Base-by-base conservation (phyloP, 441 rosid genomes). In the Gossypium aridum region DNA sequence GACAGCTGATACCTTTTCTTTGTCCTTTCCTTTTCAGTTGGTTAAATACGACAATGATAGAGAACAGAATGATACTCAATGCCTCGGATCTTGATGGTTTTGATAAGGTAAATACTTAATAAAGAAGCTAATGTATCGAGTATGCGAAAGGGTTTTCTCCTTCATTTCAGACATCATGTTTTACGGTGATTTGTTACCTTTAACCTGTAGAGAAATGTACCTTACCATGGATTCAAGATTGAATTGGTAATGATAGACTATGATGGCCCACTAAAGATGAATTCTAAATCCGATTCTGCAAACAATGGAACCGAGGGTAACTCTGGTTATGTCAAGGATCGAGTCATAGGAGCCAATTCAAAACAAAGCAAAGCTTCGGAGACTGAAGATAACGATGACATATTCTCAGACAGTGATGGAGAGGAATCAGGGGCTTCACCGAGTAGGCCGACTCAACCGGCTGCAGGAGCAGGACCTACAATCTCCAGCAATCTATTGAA, bases 191-290 rank as follows among this genome's bases (percentile, higher is more conserved):
- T 57, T 70, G 34, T 26, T 37, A 8, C 63, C 62, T 62, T 5
- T 72, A 59, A 56, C 66, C 71, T 64, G 80, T 85, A 91, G 94
- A 85, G 92, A 78, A 91, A 87, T 77, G 75, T 91, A 56, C 98
- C 97, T 51, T 88, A 92, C 54, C 95, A 95, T 0, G 98, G 98
- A 20, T 91, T 91, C 83, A 88, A 87, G 80, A 88, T 91, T 23
- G 98, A 93, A 82, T 77, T 93, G 7, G 94, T 93, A 61, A 88
- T 90, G 91, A 62, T 88, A 77, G 97, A 93, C 79, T 84, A 84
- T 25, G 78, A 85, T 31, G 86, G 81, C 28, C 73, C 83, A 43
- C 56, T 70, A 62, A 81, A 82, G 7, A 68, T 85, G 62, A 84
- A 69, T 54, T 61, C 89, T 55, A 79, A 80, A 71, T 28, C 79